Base-by-base conservation (phyloP, 2,329 filamentous ascomycete genomes). In the Neofusicoccum sp. region DNA sequence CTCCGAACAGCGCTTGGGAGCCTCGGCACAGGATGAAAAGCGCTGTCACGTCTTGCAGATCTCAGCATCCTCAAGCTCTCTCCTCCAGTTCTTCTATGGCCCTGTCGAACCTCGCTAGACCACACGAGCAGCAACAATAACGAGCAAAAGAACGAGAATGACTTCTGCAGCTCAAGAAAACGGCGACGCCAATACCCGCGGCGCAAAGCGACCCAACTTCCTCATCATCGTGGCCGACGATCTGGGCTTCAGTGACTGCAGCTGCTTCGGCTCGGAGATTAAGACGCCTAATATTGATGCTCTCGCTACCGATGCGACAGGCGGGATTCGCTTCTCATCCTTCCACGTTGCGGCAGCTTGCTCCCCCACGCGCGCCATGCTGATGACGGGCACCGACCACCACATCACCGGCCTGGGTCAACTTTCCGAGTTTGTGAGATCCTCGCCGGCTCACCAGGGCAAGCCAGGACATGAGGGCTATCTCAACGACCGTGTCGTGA, bases 271-370 rank as follows among this genome's bases (percentile, higher is more conserved):
- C 47, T 80, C 83, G 64, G 85, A 87, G 72, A 87, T 88, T 66
- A 78, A 80, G 37, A 88, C 85, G 0, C 85, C 85, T 0, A 83
- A 85, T 67, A 77, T 88, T 41, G 83, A 87, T 73, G 81, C 80
- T 63, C 70, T 78, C 14, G 74, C 75, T 36, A 67, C 66, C 64
- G 74, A 76, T 71, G 82, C 45, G 64, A 22, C 22, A 22, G 74
- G 73, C 68, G 74, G 85, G 29, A 73, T 88, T 16, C 82, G 85
- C 5, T 86, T 88, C 69, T 88, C 85, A 0, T 84, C 87, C 67
- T 89, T 87, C 71, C 87, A 89, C 69, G 84, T 85, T 1, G 86
- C 87, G 0, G 83, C 86, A 3, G 86, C 86, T 61, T 89, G 86
- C 73, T 88, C 85, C 56, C 87, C 87, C 1, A 86, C 85, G 1